Conservation (phyloP, 75 land plant species). For the Pseudotsuga menziesii region DNA sequence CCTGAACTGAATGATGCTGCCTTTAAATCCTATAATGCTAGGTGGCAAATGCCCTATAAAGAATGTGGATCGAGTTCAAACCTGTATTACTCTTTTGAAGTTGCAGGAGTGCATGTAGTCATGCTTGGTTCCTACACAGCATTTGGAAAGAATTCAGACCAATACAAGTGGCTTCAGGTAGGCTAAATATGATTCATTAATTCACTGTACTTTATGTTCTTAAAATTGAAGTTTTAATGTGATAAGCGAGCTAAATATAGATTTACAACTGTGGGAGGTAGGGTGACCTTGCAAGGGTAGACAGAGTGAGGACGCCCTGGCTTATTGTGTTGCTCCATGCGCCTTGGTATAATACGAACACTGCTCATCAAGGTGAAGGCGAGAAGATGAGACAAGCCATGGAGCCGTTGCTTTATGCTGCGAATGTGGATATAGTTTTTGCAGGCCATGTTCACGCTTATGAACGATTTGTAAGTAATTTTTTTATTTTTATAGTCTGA, state of each 20-base stretch:
- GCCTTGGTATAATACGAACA: slow-evolving; percentile 95
- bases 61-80: slow-evolving; percentile 66
- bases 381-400: slow-evolving; percentile 73
- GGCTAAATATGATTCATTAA: too few relatives aligned
- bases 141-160: slow-evolving; percentile 45
- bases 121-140: slow-evolving; percentile 90
- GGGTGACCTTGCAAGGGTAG: slow-evolving; percentile 65
- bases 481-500: too few relatives aligned
- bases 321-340: slow-evolving; percentile 78
- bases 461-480: slow-evolving; percentile 76
- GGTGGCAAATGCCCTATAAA: slow-evolving; percentile 82
- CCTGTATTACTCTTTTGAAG: slow-evolving; percentile 87
- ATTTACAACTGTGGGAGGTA: neutral
- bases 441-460: slow-evolving; percentile 99
- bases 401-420: slow-evolving; percentile 72
- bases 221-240: too few relatives aligned
- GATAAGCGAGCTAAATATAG: too few relatives aligned
- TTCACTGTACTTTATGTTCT: too few relatives aligned
- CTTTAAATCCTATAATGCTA: slow-evolving; percentile 71
- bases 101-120: slow-evolving; percentile 69
- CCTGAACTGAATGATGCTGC: slow-evolving; percentile 19
- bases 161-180: slow-evolving; percentile 52
- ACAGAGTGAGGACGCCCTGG: slow-evolving; percentile 83
- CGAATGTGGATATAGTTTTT: slow-evolving; percentile 77
- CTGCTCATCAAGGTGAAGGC: slow-evolving; percentile 84